These are phyloP conservation scores for Podaxis pistillaris DNA, from an alignment of 768 basidiomycete species.

Conservation along the genomic window DNA sequence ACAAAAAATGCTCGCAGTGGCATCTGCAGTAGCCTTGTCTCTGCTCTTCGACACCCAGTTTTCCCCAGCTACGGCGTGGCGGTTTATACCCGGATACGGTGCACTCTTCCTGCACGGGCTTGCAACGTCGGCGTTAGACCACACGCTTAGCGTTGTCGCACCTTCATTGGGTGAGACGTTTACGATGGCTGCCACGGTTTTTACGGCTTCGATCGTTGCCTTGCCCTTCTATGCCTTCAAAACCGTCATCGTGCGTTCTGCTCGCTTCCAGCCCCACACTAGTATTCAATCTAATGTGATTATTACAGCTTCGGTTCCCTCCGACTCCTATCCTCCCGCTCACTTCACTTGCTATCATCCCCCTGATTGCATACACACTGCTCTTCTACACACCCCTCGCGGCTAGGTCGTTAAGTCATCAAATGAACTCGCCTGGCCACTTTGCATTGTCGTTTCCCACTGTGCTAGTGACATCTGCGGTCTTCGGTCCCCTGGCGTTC, in stretches of 20 bases:
- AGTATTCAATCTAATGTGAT: slow-evolving; percentile 13
- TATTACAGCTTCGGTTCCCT: slow-evolving; percentile 46
- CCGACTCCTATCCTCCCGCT: slow-evolving; percentile 54
- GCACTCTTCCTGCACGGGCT: slow-evolving; percentile 61
- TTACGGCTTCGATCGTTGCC: slow-evolving; percentile 63
- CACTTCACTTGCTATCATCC: slow-evolving; percentile 54
- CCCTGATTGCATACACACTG: slow-evolving; percentile 59
- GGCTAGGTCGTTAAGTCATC: slow-evolving; percentile 41
- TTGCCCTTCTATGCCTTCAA: slow-evolving; percentile 65
- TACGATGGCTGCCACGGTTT: slow-evolving; percentile 50
- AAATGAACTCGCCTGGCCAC: slow-evolving; percentile 52
- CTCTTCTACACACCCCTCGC: slow-evolving; percentile 61
- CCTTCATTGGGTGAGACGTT: slow-evolving; percentile 58
- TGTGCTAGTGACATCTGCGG: slow-evolving; percentile 43
- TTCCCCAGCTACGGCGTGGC: slow-evolving; percentile 37
- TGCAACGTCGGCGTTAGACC: slow-evolving; percentile 59
- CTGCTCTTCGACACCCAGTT: slow-evolving; percentile 55
- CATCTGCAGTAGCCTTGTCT: slow-evolving; percentile 50
- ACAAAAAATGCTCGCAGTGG: slow-evolving; percentile 46
- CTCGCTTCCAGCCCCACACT: neutral
- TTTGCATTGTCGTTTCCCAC: slow-evolving; percentile 59
- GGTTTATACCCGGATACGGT: slow-evolving; percentile 61
- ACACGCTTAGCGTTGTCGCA: slow-evolving; percentile 55
- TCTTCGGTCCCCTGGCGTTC: slow-evolving; percentile 63
- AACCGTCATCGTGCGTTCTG: slow-evolving; percentile 50